A percentile compares a stretch with the other conserved stretches of the same genome.
Evolutionary conservation across 805 yeast genomes (phyloP).

Genomic region (Starmerella stigmatis): DNA sequence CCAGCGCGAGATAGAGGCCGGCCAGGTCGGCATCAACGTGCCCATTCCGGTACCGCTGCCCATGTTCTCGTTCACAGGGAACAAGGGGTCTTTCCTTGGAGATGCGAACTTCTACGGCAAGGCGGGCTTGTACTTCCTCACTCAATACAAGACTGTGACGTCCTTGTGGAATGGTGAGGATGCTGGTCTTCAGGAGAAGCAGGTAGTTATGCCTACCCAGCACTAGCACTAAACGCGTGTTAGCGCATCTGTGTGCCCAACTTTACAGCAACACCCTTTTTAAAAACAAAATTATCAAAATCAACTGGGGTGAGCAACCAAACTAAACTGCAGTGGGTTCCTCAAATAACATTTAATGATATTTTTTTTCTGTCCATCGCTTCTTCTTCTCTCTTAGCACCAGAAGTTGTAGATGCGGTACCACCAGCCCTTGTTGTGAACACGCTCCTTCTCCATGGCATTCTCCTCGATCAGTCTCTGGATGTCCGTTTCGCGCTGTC

Average conservation of each 20-base stretch:
- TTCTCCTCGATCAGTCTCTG: conserved; percentile 8
- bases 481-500: conserved; percentile 46
- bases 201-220: conserved; percentile 62
- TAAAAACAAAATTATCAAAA: neutral
- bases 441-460: conserved; percentile 6
- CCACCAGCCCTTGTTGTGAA: neutral
- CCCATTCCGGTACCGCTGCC: conserved; percentile 77
- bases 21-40: conserved; percentile 68
- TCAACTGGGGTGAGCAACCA: too few relatives aligned
- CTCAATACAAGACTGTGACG: conserved; percentile 68
- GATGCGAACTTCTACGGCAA: conserved; percentile 73
- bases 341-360: too few relatives aligned
- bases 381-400: conserved; percentile 12
- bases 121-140: conserved; percentile 60
- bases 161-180: conserved; percentile 51
- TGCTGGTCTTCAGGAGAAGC: conserved; percentile 41
- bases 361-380: too few relatives aligned
- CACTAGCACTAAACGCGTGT: conserved; percentile 19
- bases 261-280: neutral
- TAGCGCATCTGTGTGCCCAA: neutral
- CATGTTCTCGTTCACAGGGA: conserved; percentile 71
- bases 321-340: too few relatives aligned
- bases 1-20: conserved; percentile 57
- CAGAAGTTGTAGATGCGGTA: conserved; percentile 12
- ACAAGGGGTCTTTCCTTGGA: conserved; percentile 64